Conservation (phyloP, 805 yeast genomes). For the Candida easanensis region DNA sequence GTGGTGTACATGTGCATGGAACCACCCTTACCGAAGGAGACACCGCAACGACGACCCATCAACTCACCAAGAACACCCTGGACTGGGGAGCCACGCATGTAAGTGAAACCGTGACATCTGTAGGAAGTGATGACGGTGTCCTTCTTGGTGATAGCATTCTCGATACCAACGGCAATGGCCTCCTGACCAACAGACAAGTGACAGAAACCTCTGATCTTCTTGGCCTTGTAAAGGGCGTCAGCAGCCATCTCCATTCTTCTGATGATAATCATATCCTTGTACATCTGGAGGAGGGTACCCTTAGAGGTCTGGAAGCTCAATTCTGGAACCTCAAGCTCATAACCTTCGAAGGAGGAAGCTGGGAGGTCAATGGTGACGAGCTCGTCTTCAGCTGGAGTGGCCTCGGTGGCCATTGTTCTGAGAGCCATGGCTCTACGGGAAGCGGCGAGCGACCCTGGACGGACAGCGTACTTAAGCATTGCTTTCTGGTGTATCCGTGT, state of each 20-base stretch:
- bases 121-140: conserved; percentile 95
- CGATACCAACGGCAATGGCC: conserved; percentile 98
- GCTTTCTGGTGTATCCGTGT: neutral
- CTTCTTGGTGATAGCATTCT: conserved; percentile 79
- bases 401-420: conserved; percentile 28
- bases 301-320: conserved; percentile 76
- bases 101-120: conserved; percentile 98
- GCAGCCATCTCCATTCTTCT: conserved; percentile 99
- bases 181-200: conserved; percentile 98
- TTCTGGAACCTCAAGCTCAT: conserved; percentile 72
- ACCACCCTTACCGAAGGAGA: conserved; percentile 97
- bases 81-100: conserved; percentile 93
- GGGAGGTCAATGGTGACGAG: conserved; percentile 60
- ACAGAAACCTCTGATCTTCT: conserved; percentile 98
- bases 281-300: conserved; percentile 81
- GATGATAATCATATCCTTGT: conserved; percentile 90
- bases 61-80: conserved; percentile 89
- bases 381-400: conserved; percentile 23
- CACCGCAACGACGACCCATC: conserved; percentile 96
- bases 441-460: conserved; percentile 16
- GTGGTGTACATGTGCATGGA: conserved; percentile 98
- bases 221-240: conserved; percentile 96
- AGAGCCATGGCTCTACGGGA: conserved; percentile 18
- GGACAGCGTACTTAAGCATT: conserved; percentile 19
- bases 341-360: conserved; percentile 80